phyloP scores from a whole-genome alignment of 768 basidiomycete species.

The Pleurotus djamor region DNA sequence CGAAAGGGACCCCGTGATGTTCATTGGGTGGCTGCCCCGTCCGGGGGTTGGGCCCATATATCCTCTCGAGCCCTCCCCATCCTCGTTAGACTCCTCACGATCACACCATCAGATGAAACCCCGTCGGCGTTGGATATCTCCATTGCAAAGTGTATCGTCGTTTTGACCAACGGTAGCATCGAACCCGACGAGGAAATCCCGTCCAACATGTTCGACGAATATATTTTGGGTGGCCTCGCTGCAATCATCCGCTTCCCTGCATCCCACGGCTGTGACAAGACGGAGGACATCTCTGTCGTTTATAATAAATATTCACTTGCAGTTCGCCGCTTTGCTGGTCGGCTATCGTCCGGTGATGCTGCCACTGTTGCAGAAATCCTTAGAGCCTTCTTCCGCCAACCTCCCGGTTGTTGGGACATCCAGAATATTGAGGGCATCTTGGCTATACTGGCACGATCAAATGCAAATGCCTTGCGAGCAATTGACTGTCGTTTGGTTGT shows the following conservation, averaged over 20 bases:
- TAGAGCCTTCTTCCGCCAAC: background rate
- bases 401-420: background rate
- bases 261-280: constrained; percentile 1
- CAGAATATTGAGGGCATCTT: background rate
- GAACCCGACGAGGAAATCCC: background rate
- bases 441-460: background rate
- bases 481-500: background rate
- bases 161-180: background rate
- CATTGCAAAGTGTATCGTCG: constrained; percentile 4
- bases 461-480: background rate
- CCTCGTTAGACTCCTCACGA: constrained; percentile 4
- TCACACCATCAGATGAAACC: background rate
- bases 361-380: background rate
- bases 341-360: background rate
- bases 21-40: background rate
- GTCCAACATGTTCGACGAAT: background rate
- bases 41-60: constrained; percentile 1
- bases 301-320: constrained; percentile 3
- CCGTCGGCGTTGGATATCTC: background rate
- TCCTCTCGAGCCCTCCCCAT: constrained; percentile 5
- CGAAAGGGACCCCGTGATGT: constrained; percentile 6
- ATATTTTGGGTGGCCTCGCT: constrained; percentile 3
- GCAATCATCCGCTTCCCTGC: constrained; percentile 6
- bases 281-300: background rate
- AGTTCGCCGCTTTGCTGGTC: background rate